phyloP scores from a whole-genome alignment of 2,329 filamentous ascomycete species.

The Xylaria sp. region DNA sequence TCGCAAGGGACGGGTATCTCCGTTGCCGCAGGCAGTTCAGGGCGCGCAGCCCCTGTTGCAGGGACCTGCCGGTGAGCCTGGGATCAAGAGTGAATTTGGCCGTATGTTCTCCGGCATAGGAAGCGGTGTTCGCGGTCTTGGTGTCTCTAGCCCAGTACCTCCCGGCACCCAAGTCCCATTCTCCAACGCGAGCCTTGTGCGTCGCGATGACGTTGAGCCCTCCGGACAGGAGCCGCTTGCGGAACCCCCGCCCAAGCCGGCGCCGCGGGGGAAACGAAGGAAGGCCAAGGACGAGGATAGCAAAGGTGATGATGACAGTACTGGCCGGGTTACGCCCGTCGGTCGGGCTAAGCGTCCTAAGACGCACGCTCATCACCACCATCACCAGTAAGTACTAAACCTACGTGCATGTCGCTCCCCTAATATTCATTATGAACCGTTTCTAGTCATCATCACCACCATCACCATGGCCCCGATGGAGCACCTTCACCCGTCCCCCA shows the following conservation, averaged over 20 bases:
- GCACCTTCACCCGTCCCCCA: constrained; percentile 47
- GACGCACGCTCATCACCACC: constrained; percentile 64
- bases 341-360: constrained; percentile 67
- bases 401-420: constrained; percentile 10
- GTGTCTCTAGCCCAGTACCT: constrained; percentile 55
- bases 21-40: constrained; percentile 89
- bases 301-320: constrained; percentile 67
- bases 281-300: constrained; percentile 78
- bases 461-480: constrained; percentile 57
- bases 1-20: constrained; percentile 81
- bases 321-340: constrained; percentile 63
- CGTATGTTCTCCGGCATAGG: constrained; percentile 94
- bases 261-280: constrained; percentile 60
- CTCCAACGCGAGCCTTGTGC: constrained; percentile 46
- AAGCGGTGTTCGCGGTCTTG: constrained; percentile 55
- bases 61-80: constrained; percentile 78
- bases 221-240: constrained; percentile 48
- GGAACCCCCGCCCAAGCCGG: constrained; percentile 46
- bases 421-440: constrained; percentile 31
- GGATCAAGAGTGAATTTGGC: constrained; percentile 93
- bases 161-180: constrained; percentile 49
- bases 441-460: constrained; percentile 55
- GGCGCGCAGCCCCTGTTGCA: constrained; percentile 82
- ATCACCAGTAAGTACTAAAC: constrained; percentile 63
- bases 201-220: constrained; percentile 57